These are phyloP conservation scores for Elongisporangium undulatum DNA, from an alignment of 352 stramenopile genomes.

Conservation along the genomic window DNA sequence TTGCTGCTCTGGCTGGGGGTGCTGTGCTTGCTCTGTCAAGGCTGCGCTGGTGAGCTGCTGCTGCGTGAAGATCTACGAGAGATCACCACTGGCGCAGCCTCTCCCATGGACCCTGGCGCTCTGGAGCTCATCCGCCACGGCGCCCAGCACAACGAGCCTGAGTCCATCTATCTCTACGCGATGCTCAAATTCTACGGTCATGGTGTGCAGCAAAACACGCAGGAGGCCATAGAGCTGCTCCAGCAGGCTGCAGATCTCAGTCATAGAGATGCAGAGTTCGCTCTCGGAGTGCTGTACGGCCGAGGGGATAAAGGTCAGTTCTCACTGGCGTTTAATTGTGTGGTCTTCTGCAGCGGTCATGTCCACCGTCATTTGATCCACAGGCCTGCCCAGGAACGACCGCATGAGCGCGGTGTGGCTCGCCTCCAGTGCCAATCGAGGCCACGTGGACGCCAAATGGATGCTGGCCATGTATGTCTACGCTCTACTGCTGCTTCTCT, in stretches of 20 bases:
- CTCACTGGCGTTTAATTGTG: neutral
- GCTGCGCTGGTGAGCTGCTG: neutral
- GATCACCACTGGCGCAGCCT: neutral
- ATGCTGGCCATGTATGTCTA: conserved; percentile 41
- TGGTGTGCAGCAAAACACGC: conserved; percentile 23
- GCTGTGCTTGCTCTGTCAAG: too few species aligned
- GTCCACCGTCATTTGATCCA: neutral
- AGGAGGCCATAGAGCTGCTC: conserved; percentile 25
- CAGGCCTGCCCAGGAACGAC: conserved; percentile 22
- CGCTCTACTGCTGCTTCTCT: neutral
- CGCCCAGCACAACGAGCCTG: conserved; percentile 26
- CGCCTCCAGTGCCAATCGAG: conserved; percentile 22
- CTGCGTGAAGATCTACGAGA: conserved; percentile 12
- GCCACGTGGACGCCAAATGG: conserved; percentile 44
- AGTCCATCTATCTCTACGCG: conserved; percentile 45
- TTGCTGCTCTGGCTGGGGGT: neutral
- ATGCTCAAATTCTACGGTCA: conserved; percentile 54
- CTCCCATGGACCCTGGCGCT: conserved; percentile 16
- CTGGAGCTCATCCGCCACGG: conserved; percentile 30
- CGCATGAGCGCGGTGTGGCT: conserved; percentile 33
- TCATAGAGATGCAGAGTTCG: conserved; percentile 43
- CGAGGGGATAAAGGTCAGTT: conserved; percentile 7
- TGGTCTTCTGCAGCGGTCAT: neutral
- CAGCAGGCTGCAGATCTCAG: conserved; percentile 14
- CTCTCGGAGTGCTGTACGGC: conserved; percentile 34